Conservation (phyloP, 495 filamentous ascomycete genomes). For the Podospora bellae-mahoneyi region DNA sequence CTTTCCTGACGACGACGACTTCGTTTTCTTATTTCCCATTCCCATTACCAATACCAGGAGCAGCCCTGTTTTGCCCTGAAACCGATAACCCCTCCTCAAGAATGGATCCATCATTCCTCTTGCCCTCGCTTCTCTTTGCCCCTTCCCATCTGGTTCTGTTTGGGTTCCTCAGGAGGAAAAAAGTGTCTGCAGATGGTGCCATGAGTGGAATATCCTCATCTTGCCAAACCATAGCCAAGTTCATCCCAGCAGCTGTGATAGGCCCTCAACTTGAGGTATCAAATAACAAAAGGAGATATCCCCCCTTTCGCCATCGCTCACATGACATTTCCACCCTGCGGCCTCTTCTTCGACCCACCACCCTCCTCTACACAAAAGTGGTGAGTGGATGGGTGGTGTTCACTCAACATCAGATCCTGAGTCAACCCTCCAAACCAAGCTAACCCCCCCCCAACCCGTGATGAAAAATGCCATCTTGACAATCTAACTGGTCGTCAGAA, state of each 20-base stretch:
- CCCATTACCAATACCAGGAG: too few relatives aligned
- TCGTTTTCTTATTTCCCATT: neutral
- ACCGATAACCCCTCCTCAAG: neutral
- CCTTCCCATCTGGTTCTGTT: neutral
- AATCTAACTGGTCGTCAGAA: neutral
- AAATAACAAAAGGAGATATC: neutral
- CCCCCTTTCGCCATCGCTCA: neutral
- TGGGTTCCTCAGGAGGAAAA: neutral
- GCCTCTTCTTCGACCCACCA: neutral
- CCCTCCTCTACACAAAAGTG: neutral
- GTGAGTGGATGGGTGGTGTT: neutral
- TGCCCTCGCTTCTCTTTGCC: neutral
- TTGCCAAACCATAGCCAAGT: neutral
- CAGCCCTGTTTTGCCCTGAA: neutral
- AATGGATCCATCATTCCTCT: neutral
- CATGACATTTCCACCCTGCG: neutral
- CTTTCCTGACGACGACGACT: neutral
- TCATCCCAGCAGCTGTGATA: neutral
- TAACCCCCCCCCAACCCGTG: neutral
- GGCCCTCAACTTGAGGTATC: neutral
- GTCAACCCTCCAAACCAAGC: neutral
- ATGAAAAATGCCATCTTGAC: neutral
- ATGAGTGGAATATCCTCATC: neutral
- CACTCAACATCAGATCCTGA: neutral
- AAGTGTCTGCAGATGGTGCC: neutral